Base-by-base conservation (phyloP, 2,329 filamentous ascomycete species). In the Ascochyta lentis region DNA sequence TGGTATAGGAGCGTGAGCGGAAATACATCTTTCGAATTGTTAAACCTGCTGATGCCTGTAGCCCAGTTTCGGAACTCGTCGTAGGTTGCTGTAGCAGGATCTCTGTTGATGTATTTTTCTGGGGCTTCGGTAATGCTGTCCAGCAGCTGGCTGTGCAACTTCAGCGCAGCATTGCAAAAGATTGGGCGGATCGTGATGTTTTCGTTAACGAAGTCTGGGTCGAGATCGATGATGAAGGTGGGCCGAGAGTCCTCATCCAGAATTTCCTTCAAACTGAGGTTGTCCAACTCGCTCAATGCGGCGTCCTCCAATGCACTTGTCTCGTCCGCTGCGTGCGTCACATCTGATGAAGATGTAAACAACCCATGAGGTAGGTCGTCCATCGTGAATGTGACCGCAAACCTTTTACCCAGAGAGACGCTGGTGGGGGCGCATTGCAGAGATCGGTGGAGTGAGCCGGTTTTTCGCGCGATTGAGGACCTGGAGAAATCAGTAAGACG, bases 1-100 rank as follows among this genome's bases (percentile, higher is more conserved):
- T 61, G 52, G 37, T 69, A 69, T 4, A 77, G 44, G 40, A 78
- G 74, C 7, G 76, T 78, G 0, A 78, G 70, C 0, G 79, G 79
- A 38, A 78, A 80, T 4, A 81, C 72, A 49, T 81, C 79, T 55
- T 74, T 73, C 2, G 78, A 78, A 47, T 79, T 77, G 42, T 80
- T 78, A 51, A 78, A 78, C 5, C 68, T 71, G 4, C 77, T 81
- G 15, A 77, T 68, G 0, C 77, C 70, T 0, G 77, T 77, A 0
- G 75, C 75, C 79, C 79, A 81, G 1, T 48, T 58, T 43, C 64
- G 74, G 58, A 81, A 81, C 0, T 75, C 71, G 0, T 66, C 51
- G 49, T 79, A 77, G 19, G 65, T 60, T 27, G 64, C 49, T 9
- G 61, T 43, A 12, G 45, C 24, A 15, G 51, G 24, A 10, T 49